Percentiles rank a stretch among this genome's conserved stretches.
These are phyloP conservation scores for Ceratobasidium sp. DNA, from an alignment of 1,284 basidiomycete species.

Conservation along the genomic window DNA sequence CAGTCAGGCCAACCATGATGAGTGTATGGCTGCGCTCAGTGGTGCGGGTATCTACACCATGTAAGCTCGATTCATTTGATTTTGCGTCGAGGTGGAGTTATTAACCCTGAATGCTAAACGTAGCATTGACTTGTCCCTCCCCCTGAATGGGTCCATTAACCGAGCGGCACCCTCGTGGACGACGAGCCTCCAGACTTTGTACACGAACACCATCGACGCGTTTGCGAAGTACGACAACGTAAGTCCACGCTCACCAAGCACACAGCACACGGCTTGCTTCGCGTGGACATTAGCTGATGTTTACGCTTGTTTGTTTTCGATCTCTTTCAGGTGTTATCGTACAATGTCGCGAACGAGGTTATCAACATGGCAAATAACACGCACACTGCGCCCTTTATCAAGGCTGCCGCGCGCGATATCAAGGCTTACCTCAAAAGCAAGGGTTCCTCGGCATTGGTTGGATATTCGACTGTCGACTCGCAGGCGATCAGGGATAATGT, in stretches of 20 bases:
- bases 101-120: slow-evolving; percentile 28
- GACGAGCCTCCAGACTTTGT: slow-evolving; percentile 84
- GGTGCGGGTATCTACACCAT: slow-evolving; percentile 89
- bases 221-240: slow-evolving; percentile 83
- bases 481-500: slow-evolving; percentile 34
- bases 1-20: slow-evolving; percentile 84
- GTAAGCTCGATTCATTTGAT: slow-evolving; percentile 61
- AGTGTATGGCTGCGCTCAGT: slow-evolving; percentile 84
- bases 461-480: slow-evolving; percentile 87
- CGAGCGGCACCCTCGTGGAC: slow-evolving; percentile 83
- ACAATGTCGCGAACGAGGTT: slow-evolving; percentile 92
- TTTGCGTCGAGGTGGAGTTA: slow-evolving; percentile 1
- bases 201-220: slow-evolving; percentile 80
- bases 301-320: slow-evolving; percentile 53
- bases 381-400: slow-evolving; percentile 82
- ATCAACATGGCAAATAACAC: slow-evolving; percentile 72
- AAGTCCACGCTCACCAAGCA: background rate
- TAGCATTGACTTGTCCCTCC: slow-evolving; percentile 87
- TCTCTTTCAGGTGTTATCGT: no score
- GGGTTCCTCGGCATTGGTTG: slow-evolving; percentile 77
- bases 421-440: slow-evolving; percentile 83
- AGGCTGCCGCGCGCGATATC: slow-evolving; percentile 90
- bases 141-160: slow-evolving; percentile 86
- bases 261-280: no score
- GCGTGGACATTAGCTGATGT: no score